Evolutionary conservation across 2,329 filamentous ascomycete species (phyloP), one percentile per base, ranked within the genome.

Genomic region (Geosmithia putterillii): DNA sequence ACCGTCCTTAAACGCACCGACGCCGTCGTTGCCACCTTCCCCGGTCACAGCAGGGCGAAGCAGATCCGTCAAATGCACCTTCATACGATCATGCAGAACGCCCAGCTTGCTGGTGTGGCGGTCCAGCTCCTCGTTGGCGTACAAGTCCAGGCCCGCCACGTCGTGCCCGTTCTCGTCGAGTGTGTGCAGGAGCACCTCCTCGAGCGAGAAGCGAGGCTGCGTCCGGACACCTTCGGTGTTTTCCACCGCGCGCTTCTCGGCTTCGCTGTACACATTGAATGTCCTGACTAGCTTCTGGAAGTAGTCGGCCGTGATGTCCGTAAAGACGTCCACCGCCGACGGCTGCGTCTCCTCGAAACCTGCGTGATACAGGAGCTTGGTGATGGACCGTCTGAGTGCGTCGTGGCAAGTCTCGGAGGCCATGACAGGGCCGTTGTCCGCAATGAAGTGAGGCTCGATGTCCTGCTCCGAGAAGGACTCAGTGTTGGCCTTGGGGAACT

Each of bases 281-380:
- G 85, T 88, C 46, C 75, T 74, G 15, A 83, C 79, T 9, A 98
- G 70, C 57, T 94, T 94, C 45, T 79, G 73, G 54, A 98, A 95
- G 58, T 90, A 98, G 52, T 94, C 86, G 3, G 81, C 81, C 1
- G 89, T 88, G 42, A 95, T 77, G 52, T 95, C 88, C 0, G 92
- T 95, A 34, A 94, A 78, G 1, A 86, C 77, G 52, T 98, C 92
- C 23, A 98, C 69, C 22, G 92, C 90, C 36, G 89, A 94, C 14
- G 92, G 92, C 57, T 98, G 92, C 48, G 94, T 86, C 58, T 98
- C 92, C 62, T 98, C 92, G 50, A 96, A 98, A 0, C 92, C 92
- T 36, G 88, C 85, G 57, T 95, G 87, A 57, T 95, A 98, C 54
- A 95, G 90, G 39, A 98, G 79, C 62, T 96, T 94, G 45, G 84